Evolutionary conservation across 2,329 filamentous ascomycete genomes (phyloP).

Genomic region (Calonectria pseudoreteaudii): DNA sequence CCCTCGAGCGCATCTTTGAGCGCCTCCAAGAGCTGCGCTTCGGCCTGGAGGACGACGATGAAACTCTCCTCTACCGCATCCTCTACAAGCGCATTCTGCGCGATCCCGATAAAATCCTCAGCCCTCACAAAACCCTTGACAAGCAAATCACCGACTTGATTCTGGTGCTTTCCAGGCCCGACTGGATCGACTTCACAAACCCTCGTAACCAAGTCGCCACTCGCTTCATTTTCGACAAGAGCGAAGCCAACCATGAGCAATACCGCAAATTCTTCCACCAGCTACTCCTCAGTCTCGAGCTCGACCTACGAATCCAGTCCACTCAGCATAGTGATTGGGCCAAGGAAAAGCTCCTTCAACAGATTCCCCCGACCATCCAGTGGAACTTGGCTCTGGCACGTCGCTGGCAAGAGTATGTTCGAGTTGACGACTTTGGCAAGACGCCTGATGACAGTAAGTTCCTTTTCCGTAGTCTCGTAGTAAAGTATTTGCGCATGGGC

Average conservation of each 20-base stretch:
- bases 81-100: constrained; percentile 77
- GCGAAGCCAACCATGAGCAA: constrained; percentile 64
- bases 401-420: constrained; percentile 78
- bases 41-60: constrained; percentile 67
- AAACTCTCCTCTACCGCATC: constrained; percentile 69
- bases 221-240: constrained; percentile 75
- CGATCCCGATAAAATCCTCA: constrained; percentile 72
- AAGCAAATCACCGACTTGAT: constrained; percentile 80
- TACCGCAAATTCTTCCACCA: constrained; percentile 81
- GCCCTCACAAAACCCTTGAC: constrained; percentile 73
- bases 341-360: constrained; percentile 72
- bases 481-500: not conserved
- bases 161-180: constrained; percentile 73
- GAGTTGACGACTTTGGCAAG: constrained; percentile 70
- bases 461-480: not conserved
- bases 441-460: constrained; percentile 62
- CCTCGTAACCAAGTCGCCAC: constrained; percentile 79
- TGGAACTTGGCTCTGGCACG: constrained; percentile 81
- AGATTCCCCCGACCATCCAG: constrained; percentile 77
- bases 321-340: constrained; percentile 70
- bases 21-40: constrained; percentile 69
- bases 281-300: constrained; percentile 78
- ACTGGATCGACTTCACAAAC: constrained; percentile 80
- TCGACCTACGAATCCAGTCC: constrained; percentile 77
- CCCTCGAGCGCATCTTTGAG: constrained; percentile 67